Conservation (phyloP, 495 filamentous ascomycete genomes). For the Penicillium waksmanii region DNA sequence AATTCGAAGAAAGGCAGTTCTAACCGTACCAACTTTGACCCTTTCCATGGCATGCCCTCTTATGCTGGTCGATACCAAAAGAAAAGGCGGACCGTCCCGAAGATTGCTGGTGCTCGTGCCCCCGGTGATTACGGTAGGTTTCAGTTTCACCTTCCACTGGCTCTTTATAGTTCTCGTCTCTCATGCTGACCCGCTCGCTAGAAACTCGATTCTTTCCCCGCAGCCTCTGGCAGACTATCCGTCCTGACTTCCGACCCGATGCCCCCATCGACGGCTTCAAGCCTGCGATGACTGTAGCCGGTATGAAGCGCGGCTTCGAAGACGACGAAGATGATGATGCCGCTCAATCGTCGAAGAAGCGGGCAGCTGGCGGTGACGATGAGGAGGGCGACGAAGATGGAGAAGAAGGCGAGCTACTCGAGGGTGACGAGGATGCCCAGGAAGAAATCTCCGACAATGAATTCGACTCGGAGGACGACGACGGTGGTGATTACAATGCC, state of each 20-base stretch:
- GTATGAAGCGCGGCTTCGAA: constrained; percentile 48
- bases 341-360: constrained; percentile 36
- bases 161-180: neutral
- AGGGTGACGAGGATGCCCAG: constrained; percentile 50
- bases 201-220: constrained; percentile 60
- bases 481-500: constrained; percentile 64
- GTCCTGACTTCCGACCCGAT: constrained; percentile 48
- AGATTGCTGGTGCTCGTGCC: constrained; percentile 42
- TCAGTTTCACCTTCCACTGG: constrained; percentile 12
- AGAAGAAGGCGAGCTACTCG: constrained; percentile 37
- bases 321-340: constrained; percentile 53
- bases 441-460: constrained; percentile 62
- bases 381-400: constrained; percentile 43
- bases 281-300: constrained; percentile 20
- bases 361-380: constrained; percentile 40
- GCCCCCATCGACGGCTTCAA: constrained; percentile 38
- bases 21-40: constrained; percentile 51
- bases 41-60: constrained; percentile 63
- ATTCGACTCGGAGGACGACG: constrained; percentile 59
- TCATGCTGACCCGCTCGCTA: constrained; percentile 18
- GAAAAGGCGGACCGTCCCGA: constrained; percentile 54
- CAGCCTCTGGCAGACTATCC: constrained; percentile 56
- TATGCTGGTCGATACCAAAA: constrained; percentile 60
- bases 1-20: constrained; percentile 45
- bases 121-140: constrained; percentile 48